Percentiles rank a stretch among this genome's conserved stretches.
These are phyloP conservation scores for Colletotrichum navitas DNA, from an alignment of 2,329 filamentous ascomycete species.

Conservation along the genomic window DNA sequence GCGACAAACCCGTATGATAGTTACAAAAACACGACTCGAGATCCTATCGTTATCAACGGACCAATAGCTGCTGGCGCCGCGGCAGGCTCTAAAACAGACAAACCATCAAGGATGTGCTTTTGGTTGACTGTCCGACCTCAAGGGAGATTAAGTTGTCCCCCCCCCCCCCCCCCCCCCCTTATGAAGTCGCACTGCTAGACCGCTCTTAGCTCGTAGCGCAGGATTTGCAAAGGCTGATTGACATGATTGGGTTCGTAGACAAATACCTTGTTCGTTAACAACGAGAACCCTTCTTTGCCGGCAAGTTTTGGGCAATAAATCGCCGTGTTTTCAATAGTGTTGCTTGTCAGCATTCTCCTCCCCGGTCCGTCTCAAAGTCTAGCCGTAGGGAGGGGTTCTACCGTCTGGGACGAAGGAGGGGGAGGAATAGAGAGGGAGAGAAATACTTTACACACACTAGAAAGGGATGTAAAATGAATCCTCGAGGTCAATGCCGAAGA, in stretches of 20 bases:
- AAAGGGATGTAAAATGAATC: constrained; percentile 10
- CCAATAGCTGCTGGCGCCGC: background rate
- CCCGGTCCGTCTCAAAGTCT: background rate
- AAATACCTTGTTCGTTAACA: constrained; percentile 9
- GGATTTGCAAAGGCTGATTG: background rate
- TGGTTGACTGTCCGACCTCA: background rate
- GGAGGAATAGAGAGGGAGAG: background rate
- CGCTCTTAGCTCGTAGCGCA: background rate
- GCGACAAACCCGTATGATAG: background rate
- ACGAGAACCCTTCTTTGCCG: background rate
- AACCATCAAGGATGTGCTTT: background rate
- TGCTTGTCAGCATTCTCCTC: background rate
- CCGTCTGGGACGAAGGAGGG: background rate
- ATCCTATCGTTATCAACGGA: no score
- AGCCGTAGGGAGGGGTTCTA: background rate
- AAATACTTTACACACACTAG: background rate
- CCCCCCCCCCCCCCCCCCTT: background rate
- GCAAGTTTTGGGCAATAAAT: background rate
- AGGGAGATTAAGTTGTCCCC: constrained; percentile 14
- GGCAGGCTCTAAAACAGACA: background rate
- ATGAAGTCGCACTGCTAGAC: background rate
- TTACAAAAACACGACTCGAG: background rate
- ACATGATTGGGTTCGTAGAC: background rate
- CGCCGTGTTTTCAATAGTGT: constrained; percentile 1
- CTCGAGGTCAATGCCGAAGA: constrained; percentile 27